phyloP scores from a whole-genome alignment of 2,329 filamentous ascomycete species.

The Alternaria sp. region DNA sequence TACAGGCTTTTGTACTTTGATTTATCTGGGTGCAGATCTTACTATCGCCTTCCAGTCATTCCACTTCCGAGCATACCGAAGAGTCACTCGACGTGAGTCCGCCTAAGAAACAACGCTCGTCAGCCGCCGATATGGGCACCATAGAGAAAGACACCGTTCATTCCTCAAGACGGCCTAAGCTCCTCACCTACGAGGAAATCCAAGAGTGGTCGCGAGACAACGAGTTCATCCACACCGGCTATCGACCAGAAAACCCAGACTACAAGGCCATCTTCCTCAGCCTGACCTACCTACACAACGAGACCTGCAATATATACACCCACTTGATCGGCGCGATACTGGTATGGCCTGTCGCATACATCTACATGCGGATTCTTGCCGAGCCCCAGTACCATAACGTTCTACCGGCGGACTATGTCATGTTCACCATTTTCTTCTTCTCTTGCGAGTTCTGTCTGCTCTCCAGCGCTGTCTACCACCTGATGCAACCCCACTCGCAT shows the following conservation, averaged over 20 bases:
- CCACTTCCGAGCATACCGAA: not conserved
- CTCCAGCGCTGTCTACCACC: not conserved
- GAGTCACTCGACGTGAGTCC: not conserved
- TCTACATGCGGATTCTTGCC: not conserved
- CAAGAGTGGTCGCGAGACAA: not conserved
- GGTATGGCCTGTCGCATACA: not conserved
- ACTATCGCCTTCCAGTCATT: not conserved
- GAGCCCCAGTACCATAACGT: not conserved
- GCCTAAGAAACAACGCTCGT: not conserved
- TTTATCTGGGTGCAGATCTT: not conserved
- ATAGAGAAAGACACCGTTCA: not conserved
- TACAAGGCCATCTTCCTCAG: not conserved
- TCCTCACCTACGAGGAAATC: not conserved
- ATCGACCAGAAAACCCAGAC: not conserved
- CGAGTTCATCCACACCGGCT: not conserved
- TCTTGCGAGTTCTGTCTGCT: not conserved
- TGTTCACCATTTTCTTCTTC: not conserved
- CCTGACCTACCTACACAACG: not conserved
- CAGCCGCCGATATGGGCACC: not conserved
- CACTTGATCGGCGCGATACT: not conserved
- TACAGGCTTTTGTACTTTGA: rapidly evolving
- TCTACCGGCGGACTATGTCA: not conserved
- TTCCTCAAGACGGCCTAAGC: not conserved
- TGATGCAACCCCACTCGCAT: not conserved
- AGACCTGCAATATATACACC: not conserved